Evolutionary conservation across 2,329 filamentous ascomycete genomes (phyloP).

Genomic region (Meredithiella fracta): DNA sequence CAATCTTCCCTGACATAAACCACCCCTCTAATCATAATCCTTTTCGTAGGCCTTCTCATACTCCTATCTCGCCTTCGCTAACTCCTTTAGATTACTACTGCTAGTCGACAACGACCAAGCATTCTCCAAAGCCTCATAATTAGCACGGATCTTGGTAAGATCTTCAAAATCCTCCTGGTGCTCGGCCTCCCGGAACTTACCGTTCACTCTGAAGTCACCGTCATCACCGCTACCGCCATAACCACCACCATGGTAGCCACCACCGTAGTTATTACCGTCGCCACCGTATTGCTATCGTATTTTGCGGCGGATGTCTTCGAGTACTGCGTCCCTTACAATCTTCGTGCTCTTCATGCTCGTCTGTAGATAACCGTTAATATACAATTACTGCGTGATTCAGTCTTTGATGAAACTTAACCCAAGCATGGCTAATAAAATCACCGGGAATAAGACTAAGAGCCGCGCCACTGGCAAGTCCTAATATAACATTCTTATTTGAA

Average conservation of each 20-base stretch:
- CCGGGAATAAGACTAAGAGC: slow-evolving; percentile 41
- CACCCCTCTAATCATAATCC: slow-evolving; percentile 26
- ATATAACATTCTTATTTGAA: slow-evolving; percentile 35
- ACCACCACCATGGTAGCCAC: slow-evolving; percentile 21
- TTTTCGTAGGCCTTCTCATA: slow-evolving; percentile 25
- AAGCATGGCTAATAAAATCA: slow-evolving; percentile 38
- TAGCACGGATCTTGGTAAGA: slow-evolving; percentile 28
- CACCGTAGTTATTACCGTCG: slow-evolving; percentile 17
- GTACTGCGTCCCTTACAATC: background rate
- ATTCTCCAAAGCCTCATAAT: slow-evolving; percentile 26
- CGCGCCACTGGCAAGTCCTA: slow-evolving; percentile 42
- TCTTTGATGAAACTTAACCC: slow-evolving; percentile 26
- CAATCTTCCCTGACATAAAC: no score
- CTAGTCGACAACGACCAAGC: slow-evolving; percentile 26
- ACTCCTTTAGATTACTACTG: slow-evolving; percentile 34
- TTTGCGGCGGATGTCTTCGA: slow-evolving; percentile 5
- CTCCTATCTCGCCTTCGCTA: slow-evolving; percentile 35
- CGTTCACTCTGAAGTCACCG: slow-evolving; percentile 17
- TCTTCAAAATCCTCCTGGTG: slow-evolving; percentile 26
- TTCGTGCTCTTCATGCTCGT: slow-evolving; percentile 10
- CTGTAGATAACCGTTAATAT: slow-evolving; percentile 2
- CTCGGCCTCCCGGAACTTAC: background rate
- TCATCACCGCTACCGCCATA: background rate
- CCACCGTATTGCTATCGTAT: slow-evolving; percentile 1
- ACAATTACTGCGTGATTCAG: background rate